Evolutionary conservation across 2,329 filamentous ascomycete genomes (phyloP).

Genomic region (Camptophora hylomeconis): DNA sequence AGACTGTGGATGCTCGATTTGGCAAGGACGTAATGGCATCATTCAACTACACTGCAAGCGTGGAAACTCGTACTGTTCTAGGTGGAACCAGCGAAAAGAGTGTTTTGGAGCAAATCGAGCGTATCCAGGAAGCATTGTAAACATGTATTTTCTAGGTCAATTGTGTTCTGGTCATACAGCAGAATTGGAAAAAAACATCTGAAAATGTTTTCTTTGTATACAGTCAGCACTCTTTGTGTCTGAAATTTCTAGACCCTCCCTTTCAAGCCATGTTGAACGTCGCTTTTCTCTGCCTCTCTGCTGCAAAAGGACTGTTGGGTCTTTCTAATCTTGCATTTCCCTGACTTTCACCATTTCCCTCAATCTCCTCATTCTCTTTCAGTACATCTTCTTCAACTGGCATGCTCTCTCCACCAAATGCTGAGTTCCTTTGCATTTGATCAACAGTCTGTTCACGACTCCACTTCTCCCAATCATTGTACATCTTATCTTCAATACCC

Average conservation of each 20-base stretch:
- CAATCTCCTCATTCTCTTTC: too few relatives aligned
- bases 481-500: constrained; percentile 66
- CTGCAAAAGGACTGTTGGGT: constrained; percentile 2
- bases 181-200: too few relatives aligned
- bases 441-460: constrained; percentile 43
- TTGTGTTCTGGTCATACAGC: too few relatives aligned
- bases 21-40: constrained; percentile 52
- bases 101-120: constrained; percentile 56
- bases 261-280: background rate
- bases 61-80: constrained; percentile 64
- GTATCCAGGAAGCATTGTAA: constrained; percentile 43
- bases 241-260: too few relatives aligned
- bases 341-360: too few relatives aligned
- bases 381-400: constrained; percentile 9
- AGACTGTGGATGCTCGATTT: constrained; percentile 55
- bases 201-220: too few relatives aligned
- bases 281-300: background rate
- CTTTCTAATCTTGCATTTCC: constrained; percentile 1
- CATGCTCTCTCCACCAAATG: constrained; percentile 23
- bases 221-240: too few relatives aligned
- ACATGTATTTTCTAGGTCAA: too few relatives aligned
- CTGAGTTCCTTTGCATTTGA: constrained; percentile 34
- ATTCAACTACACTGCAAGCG: constrained; percentile 71
- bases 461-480: constrained; percentile 77
- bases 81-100: constrained; percentile 65